phyloP scores from a whole-genome alignment of 2,329 filamentous ascomycete species.

The Colletotrichum sp. region DNA sequence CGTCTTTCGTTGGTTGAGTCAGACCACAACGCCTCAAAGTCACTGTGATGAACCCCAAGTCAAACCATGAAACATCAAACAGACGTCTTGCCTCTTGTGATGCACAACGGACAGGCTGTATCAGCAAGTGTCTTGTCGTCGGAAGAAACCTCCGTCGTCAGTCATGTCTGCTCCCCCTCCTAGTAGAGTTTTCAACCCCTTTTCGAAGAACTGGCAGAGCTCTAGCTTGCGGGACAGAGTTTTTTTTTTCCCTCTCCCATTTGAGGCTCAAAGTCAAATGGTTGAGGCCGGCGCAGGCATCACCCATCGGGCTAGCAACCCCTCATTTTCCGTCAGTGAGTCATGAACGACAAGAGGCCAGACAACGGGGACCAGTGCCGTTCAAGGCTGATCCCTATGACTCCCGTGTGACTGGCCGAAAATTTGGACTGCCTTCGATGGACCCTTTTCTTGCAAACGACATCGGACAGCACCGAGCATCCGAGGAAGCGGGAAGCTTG shows the following conservation, averaged over 20 bases:
- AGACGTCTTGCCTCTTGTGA: not conserved
- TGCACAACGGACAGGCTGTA: not conserved
- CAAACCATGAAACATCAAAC: not conserved
- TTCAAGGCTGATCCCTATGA: constrained; percentile 1
- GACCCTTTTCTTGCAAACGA: not conserved
- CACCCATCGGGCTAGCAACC: not conserved
- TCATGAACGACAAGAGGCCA: constrained; percentile 15
- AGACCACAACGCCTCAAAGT: not conserved
- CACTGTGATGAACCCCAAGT: not conserved
- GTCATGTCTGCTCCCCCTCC: not conserved
- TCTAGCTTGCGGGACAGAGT: not conserved
- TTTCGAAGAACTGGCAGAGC: not conserved
- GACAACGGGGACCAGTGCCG: not conserved
- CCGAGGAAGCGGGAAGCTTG: not conserved
- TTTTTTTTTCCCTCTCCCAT: not conserved
- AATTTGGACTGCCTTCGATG: not conserved
- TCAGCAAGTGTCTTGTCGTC: not conserved
- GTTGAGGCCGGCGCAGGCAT: constrained; percentile 6
- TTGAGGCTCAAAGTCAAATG: constrained; percentile 5
- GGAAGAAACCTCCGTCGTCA: not conserved
- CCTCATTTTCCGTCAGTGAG: constrained; percentile 17
- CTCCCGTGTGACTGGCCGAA: constrained; percentile 9
- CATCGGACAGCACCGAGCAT: constrained; percentile 9
- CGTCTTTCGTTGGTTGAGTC: not conserved
- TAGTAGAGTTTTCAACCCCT: not conserved